Conservation (phyloP, 2,329 filamentous ascomycete genomes). For the Beauveria sp. region DNA sequence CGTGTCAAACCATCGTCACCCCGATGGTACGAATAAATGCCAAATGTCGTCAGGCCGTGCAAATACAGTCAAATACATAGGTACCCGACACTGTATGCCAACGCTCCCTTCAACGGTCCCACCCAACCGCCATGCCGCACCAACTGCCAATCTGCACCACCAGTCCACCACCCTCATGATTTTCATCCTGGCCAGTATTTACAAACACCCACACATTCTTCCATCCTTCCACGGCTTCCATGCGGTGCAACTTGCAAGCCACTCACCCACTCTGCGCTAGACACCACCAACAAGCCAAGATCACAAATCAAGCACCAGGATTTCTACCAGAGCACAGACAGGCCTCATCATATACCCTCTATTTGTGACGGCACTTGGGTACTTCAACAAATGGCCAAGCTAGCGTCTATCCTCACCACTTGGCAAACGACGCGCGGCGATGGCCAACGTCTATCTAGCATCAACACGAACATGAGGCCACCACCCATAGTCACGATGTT, state of each 20-base stretch:
- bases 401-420: not conserved
- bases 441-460: not conserved
- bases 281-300: not conserved
- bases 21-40: not conserved
- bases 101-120: too few relatives aligned
- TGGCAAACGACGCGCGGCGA: not conserved
- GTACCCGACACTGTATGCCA: not conserved
- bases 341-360: not conserved
- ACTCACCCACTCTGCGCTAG: not conserved
- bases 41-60: conserved; percentile 8
- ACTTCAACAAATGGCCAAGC: not conserved
- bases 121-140: not conserved
- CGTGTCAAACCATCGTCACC: not conserved
- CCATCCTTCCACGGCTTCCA: conserved; percentile 6
- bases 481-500: not conserved
- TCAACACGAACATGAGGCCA: not conserved
- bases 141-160: not conserved
- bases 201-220: not conserved
- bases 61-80: not conserved
- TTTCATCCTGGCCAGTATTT: too few relatives aligned
- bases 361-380: not conserved
- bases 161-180: not conserved
- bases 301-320: not conserved
- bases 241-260: not conserved
- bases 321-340: not conserved